Conservation (phyloP, 1,284 basidiomycete species). For the Amylostereum chailletii region DNA sequence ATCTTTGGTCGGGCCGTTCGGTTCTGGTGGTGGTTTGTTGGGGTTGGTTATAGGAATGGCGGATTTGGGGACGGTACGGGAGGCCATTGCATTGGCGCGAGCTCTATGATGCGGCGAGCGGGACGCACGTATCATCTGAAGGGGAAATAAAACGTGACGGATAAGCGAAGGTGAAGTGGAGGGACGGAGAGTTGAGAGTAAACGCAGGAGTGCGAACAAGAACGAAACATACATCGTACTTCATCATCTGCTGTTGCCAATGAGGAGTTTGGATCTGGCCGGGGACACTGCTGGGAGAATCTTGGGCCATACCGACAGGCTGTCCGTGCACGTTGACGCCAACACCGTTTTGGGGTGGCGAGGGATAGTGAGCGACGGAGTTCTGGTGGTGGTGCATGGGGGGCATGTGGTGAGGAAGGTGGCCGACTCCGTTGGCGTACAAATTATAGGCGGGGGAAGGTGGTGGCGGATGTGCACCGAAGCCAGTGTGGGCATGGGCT, state of each 20-base stretch:
- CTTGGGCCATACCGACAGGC: conserved; percentile 47
- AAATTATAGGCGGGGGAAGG: conserved; percentile 63
- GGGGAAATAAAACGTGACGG: conserved; percentile 1
- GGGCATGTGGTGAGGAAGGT: conserved; percentile 37
- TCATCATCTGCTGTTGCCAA: conserved; percentile 76
- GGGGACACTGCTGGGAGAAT: conserved; percentile 51
- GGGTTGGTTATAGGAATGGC: conserved; percentile 82
- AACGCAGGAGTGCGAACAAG: neutral
- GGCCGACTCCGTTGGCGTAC: conserved; percentile 62
- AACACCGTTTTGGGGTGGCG: conserved; percentile 48
- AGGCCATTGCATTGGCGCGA: conserved; percentile 71
- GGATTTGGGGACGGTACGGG: conserved; percentile 67
- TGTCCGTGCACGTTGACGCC: conserved; percentile 21
- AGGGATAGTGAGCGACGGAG: conserved; percentile 66
- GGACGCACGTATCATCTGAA: conserved; percentile 65
- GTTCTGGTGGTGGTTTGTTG: conserved; percentile 43
- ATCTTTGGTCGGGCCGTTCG: conserved; percentile 28
- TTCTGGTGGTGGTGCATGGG: conserved; percentile 66
- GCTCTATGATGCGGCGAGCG: conserved; percentile 76
- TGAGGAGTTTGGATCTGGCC: conserved; percentile 62
- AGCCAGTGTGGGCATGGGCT: conserved; percentile 42
- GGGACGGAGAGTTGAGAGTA: neutral
- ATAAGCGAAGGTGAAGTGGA: neutral
- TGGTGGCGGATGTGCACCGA: conserved; percentile 55
- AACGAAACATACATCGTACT: conserved; percentile 56